phyloP scores from a whole-genome alignment of 2,329 filamentous ascomycete genomes.

The Alternaria alternata region DNA sequence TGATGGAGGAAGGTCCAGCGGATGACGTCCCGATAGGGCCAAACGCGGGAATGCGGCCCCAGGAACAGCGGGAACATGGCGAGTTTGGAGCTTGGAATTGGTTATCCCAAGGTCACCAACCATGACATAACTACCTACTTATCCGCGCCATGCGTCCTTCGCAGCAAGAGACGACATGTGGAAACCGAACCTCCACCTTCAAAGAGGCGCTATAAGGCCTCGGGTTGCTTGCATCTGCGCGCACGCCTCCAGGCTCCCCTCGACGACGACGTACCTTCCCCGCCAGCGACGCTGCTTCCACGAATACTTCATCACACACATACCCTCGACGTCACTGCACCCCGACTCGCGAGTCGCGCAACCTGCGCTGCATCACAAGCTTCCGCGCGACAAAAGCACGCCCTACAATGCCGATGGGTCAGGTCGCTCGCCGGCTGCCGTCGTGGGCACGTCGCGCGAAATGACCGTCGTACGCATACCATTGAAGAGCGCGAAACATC shows the following conservation, averaged over 20 bases:
- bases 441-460: conserved; percentile 63
- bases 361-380: conserved; percentile 77
- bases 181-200: conserved; percentile 43
- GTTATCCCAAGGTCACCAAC: conserved; percentile 23
- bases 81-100: conserved; percentile 26
- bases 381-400: conserved; percentile 83
- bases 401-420: conserved; percentile 68
- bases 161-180: conserved; percentile 49
- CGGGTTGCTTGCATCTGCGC: conserved; percentile 26
- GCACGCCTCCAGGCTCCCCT: conserved; percentile 15
- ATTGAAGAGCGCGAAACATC: conserved; percentile 90
- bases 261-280: conserved; percentile 17
- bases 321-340: conserved; percentile 91
- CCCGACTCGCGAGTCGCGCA: conserved; percentile 74
- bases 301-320: conserved; percentile 96
- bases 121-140: conserved; percentile 42
- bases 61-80: conserved; percentile 31
- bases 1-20: conserved; percentile 19
- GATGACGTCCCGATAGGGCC: conserved; percentile 22
- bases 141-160: conserved; percentile 45
- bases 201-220: conserved; percentile 37
- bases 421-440: conserved; percentile 47
- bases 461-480: conserved; percentile 96
- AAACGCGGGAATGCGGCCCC: conserved; percentile 18
- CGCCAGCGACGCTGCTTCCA: conserved; percentile 68